A percentile compares a stretch with the other conserved stretches of the same genome.
phyloP scores from a whole-genome alignment of 805 yeast species.

The Wickerhamomyces sydowiorum region DNA sequence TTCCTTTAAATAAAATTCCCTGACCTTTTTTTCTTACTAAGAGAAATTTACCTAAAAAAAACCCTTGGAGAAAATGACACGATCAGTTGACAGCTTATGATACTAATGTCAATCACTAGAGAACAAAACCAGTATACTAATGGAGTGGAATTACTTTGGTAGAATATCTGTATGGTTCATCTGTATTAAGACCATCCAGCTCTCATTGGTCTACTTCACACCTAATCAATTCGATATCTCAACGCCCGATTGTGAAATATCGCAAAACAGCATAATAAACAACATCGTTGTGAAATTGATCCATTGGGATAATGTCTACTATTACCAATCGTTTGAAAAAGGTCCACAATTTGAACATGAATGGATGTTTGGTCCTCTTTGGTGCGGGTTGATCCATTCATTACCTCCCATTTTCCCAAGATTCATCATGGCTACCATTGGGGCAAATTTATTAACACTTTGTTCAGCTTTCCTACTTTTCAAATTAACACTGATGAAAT shows the following conservation, averaged over 20 bases:
- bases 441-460: slow-evolving; percentile 50
- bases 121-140: too few species aligned
- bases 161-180: background rate
- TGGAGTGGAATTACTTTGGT: too few species aligned
- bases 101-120: too few species aligned
- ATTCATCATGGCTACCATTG: slow-evolving; percentile 39
- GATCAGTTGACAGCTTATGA: too few species aligned
- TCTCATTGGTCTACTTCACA: background rate
- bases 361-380: slow-evolving; percentile 78
- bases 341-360: slow-evolving; percentile 73
- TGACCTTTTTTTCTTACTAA: background rate
- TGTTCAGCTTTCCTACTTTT: slow-evolving; percentile 43
- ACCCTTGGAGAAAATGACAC: too few species aligned
- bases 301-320: slow-evolving; percentile 86
- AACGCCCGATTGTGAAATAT: background rate
- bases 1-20: background rate
- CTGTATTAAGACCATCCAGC: background rate
- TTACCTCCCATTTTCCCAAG: background rate
- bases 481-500: slow-evolving; percentile 36
- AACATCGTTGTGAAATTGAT: slow-evolving; percentile 46
- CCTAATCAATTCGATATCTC: background rate
- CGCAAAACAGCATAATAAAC: background rate
- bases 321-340: slow-evolving; percentile 47
- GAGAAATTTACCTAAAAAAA: too few species aligned
- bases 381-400: slow-evolving; percentile 50